These are phyloP conservation scores for Trametes cinnabarina DNA, from an alignment of 768 basidiomycete species.

Conservation along the genomic window DNA sequence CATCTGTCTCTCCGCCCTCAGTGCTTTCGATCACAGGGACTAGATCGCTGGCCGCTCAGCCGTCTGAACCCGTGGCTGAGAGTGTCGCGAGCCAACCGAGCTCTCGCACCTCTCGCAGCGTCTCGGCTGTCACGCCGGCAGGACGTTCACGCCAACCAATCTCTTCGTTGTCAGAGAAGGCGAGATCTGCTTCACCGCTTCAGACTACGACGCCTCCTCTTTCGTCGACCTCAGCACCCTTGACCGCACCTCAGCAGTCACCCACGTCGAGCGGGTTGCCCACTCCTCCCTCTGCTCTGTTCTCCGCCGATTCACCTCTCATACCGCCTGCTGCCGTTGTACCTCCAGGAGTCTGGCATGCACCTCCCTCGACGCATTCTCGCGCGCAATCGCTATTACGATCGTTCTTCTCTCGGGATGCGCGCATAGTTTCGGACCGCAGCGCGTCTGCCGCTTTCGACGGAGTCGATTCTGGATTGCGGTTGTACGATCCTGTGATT, in stretches of 20 bases:
- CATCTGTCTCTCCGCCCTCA: not conserved
- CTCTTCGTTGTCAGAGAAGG: not conserved
- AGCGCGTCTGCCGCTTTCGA: too few relatives aligned
- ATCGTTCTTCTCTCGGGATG: not conserved
- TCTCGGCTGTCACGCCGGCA: too few relatives aligned
- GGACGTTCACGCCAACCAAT: too few relatives aligned
- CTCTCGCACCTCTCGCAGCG: too few relatives aligned
- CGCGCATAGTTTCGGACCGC: not conserved
- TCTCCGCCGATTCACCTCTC: not conserved
- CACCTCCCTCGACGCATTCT: not conserved
- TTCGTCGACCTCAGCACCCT: not conserved
- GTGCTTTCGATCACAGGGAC: not conserved
- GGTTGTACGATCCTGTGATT: slow-evolving; percentile 1
- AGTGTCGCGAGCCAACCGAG: not conserved
- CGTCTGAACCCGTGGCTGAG: too few relatives aligned
- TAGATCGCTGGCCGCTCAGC: too few relatives aligned
- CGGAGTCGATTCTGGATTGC: slow-evolving; percentile 13
- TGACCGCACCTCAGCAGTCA: not conserved
- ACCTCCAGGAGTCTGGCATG: slow-evolving; percentile 4
- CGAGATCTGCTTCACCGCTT: not conserved
- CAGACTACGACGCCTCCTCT: not conserved
- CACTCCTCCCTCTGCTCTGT: not conserved
- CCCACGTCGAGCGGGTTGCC: not conserved
- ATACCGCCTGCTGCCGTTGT: not conserved
- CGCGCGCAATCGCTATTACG: slow-evolving; percentile 6